Percentiles rank a stretch among this genome's conserved stretches.
phyloP scores from a whole-genome alignment of 2,329 filamentous ascomycete genomes.

The Colletotrichum horii region DNA sequence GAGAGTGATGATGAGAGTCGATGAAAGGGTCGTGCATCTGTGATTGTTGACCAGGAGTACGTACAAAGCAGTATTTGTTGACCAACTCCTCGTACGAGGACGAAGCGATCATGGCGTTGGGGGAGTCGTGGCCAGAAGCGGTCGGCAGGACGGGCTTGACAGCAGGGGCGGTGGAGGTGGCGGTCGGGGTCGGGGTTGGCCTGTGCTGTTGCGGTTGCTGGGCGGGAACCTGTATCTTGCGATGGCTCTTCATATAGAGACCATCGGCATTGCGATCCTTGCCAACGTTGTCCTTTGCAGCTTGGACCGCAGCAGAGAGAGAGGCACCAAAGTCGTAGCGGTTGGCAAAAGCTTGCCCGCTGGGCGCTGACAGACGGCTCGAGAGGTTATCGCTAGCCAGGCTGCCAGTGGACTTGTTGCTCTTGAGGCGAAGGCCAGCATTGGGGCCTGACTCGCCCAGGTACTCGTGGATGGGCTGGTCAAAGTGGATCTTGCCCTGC shows the following conservation, averaged over 20 bases:
- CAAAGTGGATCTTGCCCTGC: slow-evolving; percentile 62
- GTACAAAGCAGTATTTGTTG: slow-evolving; percentile 99
- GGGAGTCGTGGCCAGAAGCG: slow-evolving; percentile 53
- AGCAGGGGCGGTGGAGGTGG: slow-evolving; percentile 8
- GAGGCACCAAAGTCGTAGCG: slow-evolving; percentile 98
- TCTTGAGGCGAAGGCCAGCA: slow-evolving; percentile 70
- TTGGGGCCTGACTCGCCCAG: slow-evolving; percentile 66
- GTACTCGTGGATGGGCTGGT: slow-evolving; percentile 65
- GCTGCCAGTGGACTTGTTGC: slow-evolving; percentile 67
- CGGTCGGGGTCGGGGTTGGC: background rate
- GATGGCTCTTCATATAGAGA: slow-evolving; percentile 60
- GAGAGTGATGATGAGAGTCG: slow-evolving; percentile 19
- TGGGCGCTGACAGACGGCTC: slow-evolving; percentile 57
- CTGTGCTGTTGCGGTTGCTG: slow-evolving; percentile 19
- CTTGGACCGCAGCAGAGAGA: slow-evolving; percentile 79
- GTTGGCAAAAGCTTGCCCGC: slow-evolving; percentile 82
- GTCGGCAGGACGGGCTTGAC: slow-evolving; percentile 12
- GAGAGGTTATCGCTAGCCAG: slow-evolving; percentile 67
- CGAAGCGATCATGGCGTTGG: slow-evolving; percentile 70
- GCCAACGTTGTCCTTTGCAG: slow-evolving; percentile 68
- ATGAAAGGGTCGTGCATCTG: slow-evolving; percentile 23
- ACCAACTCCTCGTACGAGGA: slow-evolving; percentile 95
- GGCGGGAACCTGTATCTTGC: slow-evolving; percentile 35
- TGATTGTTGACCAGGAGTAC: slow-evolving; percentile 59
- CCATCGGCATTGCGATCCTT: slow-evolving; percentile 56